Conservation (phyloP, 2,329 filamentous ascomycete species). For the Fusarium newnesense region DNA sequence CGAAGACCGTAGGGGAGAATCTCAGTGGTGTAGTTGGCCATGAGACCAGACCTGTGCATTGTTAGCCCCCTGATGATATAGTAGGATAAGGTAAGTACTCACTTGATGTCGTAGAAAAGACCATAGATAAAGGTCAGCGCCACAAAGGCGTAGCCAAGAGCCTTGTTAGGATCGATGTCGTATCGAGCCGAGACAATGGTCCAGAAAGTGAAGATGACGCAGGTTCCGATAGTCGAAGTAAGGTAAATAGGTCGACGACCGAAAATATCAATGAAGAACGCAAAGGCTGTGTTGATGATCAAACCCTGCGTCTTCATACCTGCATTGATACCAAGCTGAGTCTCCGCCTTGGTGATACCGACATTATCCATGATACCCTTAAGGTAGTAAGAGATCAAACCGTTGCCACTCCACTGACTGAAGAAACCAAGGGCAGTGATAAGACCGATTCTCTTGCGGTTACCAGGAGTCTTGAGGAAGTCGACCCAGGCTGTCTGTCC, state of each 20-base stretch:
- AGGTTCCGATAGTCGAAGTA: slow-evolving; percentile 32
- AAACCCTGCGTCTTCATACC: slow-evolving; percentile 28
- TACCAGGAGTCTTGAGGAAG: slow-evolving; percentile 41
- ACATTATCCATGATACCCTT: slow-evolving; percentile 23
- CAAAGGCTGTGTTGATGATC: slow-evolving; percentile 7
- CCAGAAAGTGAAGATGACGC: slow-evolving; percentile 43
- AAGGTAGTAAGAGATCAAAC: slow-evolving; percentile 25
- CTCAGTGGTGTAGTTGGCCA: slow-evolving; percentile 41
- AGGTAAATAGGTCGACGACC: slow-evolving; percentile 17
- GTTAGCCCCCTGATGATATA: background rate
- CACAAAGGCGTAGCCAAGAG: slow-evolving; percentile 42
- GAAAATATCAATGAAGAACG: slow-evolving; percentile 43
- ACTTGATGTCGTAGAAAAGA: slow-evolving; percentile 48
- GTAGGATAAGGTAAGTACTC: background rate
- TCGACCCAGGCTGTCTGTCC: slow-evolving; percentile 27
- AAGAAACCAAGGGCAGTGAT: slow-evolving; percentile 27
- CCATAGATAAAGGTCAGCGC: slow-evolving; percentile 52
- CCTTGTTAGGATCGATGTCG: slow-evolving; percentile 33
- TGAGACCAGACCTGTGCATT: slow-evolving; percentile 43
- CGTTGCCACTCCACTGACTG: slow-evolving; percentile 31
- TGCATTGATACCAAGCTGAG: slow-evolving; percentile 44
- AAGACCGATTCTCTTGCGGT: slow-evolving; percentile 45
- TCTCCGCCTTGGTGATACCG: slow-evolving; percentile 47
- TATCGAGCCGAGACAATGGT: slow-evolving; percentile 42
- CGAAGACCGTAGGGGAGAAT: slow-evolving; percentile 41